Percentiles rank a stretch among this genome's conserved stretches.
These are phyloP conservation scores for Hippophae rhamnoides DNA, from an alignment of 306 rosid species.

Conservation along the genomic window DNA sequence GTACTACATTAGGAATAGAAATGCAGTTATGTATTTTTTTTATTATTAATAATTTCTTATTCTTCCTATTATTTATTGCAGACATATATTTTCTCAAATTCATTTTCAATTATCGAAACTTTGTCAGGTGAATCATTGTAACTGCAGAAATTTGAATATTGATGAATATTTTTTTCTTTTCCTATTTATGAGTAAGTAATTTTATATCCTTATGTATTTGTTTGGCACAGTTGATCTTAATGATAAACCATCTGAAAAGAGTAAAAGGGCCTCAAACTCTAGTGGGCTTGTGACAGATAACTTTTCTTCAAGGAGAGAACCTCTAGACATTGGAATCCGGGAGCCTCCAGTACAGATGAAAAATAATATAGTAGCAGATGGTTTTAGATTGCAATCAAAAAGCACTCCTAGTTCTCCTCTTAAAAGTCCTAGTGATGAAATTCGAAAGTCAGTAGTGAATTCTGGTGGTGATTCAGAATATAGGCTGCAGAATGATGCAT, in stretches of 20 bases:
- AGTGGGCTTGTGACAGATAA: conserved; percentile 34
- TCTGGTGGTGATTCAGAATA: conserved; percentile 35
- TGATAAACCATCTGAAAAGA: conserved; percentile 56
- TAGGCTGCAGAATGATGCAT: conserved; percentile 30
- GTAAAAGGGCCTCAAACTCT: conserved; percentile 36
- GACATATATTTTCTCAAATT: conserved; percentile 84
- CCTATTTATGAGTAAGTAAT: no score
- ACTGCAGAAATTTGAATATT: conserved; percentile 20
- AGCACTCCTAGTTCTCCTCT: conserved; percentile 35
- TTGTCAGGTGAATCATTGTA: conserved; percentile 64
- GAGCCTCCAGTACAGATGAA: conserved; percentile 47
- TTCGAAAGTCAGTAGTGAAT: conserved; percentile 27
- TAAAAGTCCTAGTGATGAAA: conserved; percentile 15
- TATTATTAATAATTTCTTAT: conserved; percentile 4
- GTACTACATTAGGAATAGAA: background rate
- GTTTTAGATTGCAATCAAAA: conserved; percentile 42
- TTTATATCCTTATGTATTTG: background rate
- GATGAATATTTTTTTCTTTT: background rate
- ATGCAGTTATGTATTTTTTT: conserved; percentile 1
- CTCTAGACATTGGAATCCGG: conserved; percentile 31
- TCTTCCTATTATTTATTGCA: conserved; percentile 32
- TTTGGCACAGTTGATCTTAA: conserved; percentile 47
- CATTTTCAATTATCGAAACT: conserved; percentile 86
- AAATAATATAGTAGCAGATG: conserved; percentile 42
- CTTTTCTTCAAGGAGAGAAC: conserved; percentile 34